Evolutionary conservation across 371 early-diverging fungal species (phyloP).

Genomic region (Smittium culicis): DNA sequence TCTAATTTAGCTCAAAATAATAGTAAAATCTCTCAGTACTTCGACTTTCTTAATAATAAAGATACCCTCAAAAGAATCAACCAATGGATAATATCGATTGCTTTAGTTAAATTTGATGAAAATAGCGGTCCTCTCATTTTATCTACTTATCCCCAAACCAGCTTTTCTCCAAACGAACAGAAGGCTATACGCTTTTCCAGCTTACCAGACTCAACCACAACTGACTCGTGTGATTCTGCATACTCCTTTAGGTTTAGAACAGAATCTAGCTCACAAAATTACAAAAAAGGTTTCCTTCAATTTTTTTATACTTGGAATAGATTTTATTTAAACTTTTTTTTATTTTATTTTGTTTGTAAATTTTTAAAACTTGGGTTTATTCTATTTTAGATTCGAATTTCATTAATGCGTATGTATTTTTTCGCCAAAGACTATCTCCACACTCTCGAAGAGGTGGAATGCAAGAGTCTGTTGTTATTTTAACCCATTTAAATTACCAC

Average conservation of each 20-base stretch:
- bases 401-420: constrained; percentile 78
- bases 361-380: too few relatives aligned
- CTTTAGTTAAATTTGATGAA: constrained; percentile 86
- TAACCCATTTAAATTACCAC: constrained; percentile 76
- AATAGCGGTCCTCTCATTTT: constrained; percentile 84
- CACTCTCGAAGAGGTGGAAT: constrained; percentile 79
- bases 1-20: not conserved
- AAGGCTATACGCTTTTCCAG: constrained; percentile 86
- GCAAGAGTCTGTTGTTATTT: constrained; percentile 71
- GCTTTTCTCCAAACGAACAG: constrained; percentile 52
- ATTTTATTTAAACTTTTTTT: too few relatives aligned
- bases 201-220: constrained; percentile 88
- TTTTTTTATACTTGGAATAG: too few relatives aligned
- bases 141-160: constrained; percentile 67
- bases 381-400: constrained; percentile 29
- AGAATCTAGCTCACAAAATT: constrained; percentile 34
- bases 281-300: constrained; percentile 37
- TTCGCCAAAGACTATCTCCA: constrained; percentile 78
- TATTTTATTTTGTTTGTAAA: too few relatives aligned
- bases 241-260: constrained; percentile 77
- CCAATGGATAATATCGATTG: constrained; percentile 76
- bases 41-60: constrained; percentile 3
- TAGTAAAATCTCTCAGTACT: not conserved
- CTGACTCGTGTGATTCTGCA: constrained; percentile 79
- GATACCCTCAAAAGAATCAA: constrained; percentile 32